These are phyloP conservation scores for Raddia guianensis DNA, from an alignment of 176 grass and related monocot species.

Conservation along the genomic window DNA sequence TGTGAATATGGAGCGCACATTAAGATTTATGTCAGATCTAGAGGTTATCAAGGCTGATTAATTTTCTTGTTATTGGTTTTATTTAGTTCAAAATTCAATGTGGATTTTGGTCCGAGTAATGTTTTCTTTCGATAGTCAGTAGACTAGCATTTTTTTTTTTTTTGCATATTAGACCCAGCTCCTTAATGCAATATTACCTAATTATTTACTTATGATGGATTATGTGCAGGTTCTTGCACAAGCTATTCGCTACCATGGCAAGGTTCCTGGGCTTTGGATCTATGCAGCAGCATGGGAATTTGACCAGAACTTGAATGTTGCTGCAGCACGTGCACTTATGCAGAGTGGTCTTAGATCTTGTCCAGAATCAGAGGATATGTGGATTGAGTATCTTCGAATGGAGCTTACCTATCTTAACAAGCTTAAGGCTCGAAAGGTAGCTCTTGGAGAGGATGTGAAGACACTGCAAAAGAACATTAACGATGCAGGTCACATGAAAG, in stretches of 20 bases:
- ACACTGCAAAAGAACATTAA: conserved; percentile 46
- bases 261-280: conserved; percentile 90
- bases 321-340: conserved; percentile 89
- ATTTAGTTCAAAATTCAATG: neutral
- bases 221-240: conserved; percentile 46
- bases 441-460: conserved; percentile 78
- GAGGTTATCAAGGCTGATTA: neutral
- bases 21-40: conserved; percentile 6
- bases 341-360: conserved; percentile 86
- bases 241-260: conserved; percentile 77
- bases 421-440: conserved; percentile 79
- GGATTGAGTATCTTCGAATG: conserved; percentile 96
- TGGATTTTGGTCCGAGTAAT: neutral
- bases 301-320: conserved; percentile 92
- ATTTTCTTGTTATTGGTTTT: conserved; percentile 6
- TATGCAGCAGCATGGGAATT: conserved; percentile 98
- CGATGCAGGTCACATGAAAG: conserved; percentile 63
- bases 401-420: conserved; percentile 98
- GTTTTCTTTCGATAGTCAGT: neutral
- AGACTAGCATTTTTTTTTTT: neutral
- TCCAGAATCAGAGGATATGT: conserved; percentile 86
- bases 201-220: neutral
- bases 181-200: neutral
- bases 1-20: neutral
- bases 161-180: neutral